Evolutionary conservation across 192 early-diverging fungal species (phyloP), one percentile per base, ranked within the genome.

Genomic region (Gigaspora rosea): DNA sequence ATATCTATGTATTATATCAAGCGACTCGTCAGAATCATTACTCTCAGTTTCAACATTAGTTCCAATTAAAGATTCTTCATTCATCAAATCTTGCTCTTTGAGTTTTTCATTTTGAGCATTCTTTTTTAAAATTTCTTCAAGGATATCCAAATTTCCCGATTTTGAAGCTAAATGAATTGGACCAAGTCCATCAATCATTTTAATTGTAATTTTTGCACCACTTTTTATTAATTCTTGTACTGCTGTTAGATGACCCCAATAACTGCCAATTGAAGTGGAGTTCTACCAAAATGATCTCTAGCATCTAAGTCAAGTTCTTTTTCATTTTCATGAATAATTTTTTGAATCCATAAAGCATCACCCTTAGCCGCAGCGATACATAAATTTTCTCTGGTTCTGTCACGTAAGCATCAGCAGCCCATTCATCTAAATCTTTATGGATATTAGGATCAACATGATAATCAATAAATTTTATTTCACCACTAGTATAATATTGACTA

Each of bases 271-370:
- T 71, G 70, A 16, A 71, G 54, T 15, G 70, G 70, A 4, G 70
- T 71, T 71, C 70, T 71, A 54, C 70, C 70, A 52, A 71, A 32
- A 71, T 54, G 54, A 56, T 71, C 70, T 35, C 70, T 47, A 4
- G 70, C 70, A 2, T 71, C 36, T 22, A 71, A 5, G 57, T 71
- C 50, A 16, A 35, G 27, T 3, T 59, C 2, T n/a, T 59, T 22
- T 22, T 20, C 9, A 59, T 22, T 0, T n/a, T n/a, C 27, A 0
- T 8, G 11, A 22, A 27, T 22, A 20, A 22, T 22, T 22, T 59
- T n/a, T 59, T 8, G 22, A 3, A 22, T 20, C 27, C n/a, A 59
- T 10, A 59, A 5, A 59, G 2, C 27, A 8, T 59, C n/a, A 59
- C 27, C 70, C 70, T 71, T 71, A 12, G 41, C 7, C 7, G 41